Conservation (phyloP, 768 basidiomycete genomes). For the Mycena olivaceomarginata region DNA sequence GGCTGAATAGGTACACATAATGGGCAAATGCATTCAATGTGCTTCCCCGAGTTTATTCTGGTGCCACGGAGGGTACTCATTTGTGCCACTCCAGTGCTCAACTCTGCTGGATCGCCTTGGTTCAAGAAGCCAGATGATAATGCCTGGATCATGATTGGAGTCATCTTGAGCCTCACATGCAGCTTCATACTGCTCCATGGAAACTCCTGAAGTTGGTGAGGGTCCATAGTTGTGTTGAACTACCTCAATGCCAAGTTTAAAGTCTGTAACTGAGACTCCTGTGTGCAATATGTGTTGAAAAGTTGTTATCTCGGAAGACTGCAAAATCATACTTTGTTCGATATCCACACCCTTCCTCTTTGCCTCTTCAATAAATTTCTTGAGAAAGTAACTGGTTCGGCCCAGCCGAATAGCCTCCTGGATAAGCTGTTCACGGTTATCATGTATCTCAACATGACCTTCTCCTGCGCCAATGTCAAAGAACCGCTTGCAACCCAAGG, state of each 20-base stretch:
- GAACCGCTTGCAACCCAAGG: too few relatives aligned
- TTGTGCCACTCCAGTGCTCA: conserved; percentile 30
- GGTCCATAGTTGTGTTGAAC: conserved; percentile 13
- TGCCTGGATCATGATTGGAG: background rate
- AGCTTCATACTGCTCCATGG: conserved; percentile 11
- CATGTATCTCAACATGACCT: too few relatives aligned
- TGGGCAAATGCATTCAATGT: conserved; percentile 23
- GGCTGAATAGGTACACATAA: conserved; percentile 23
- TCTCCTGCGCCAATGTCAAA: too few relatives aligned
- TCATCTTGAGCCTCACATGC: background rate
- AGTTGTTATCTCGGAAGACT: background rate
- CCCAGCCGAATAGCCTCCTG: too few relatives aligned
- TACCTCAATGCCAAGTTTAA: conserved; percentile 17
- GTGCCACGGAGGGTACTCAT: conserved; percentile 30
- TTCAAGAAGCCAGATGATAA: too few relatives aligned
- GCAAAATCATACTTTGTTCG: too few relatives aligned
- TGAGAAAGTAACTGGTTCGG: too few relatives aligned
- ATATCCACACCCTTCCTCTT: too few relatives aligned
- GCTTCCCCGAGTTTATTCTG: conserved; percentile 11
- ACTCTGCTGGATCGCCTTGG: too few relatives aligned
- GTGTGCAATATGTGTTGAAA: conserved; percentile 39
- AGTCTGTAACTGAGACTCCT: conserved; percentile 4
- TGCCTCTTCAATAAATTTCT: too few relatives aligned
- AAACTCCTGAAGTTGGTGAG: conserved; percentile 16
- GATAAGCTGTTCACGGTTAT: too few relatives aligned